phyloP scores from a whole-genome alignment of 202 grass and related monocot species.

The Zoysia matrella region DNA sequence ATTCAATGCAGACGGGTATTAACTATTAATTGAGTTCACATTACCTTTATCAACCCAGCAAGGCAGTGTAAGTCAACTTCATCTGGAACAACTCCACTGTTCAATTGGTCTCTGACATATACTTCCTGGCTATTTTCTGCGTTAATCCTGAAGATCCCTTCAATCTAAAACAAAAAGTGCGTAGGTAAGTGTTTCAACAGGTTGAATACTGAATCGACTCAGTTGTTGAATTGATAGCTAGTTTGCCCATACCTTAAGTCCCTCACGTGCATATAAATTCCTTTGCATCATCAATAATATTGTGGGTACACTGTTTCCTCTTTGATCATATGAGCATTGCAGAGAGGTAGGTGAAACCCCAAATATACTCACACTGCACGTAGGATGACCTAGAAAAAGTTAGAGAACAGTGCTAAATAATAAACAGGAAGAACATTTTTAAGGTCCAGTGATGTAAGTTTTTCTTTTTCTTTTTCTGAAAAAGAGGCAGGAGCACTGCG shows the following conservation, averaged over 20 bases:
- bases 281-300: slow-evolving; percentile 85
- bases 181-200: slow-evolving; percentile 14
- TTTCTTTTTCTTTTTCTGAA: not conserved
- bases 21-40: slow-evolving; percentile 3
- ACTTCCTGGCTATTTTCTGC: slow-evolving; percentile 85
- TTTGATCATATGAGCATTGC: slow-evolving; percentile 87
- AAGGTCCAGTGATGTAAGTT: slow-evolving; percentile 14
- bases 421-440: not conserved
- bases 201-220: slow-evolving; percentile 3
- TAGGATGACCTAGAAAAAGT: slow-evolving; percentile 10
- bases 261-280: slow-evolving; percentile 69
- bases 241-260: slow-evolving; percentile 68
- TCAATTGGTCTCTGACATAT: slow-evolving; percentile 24
- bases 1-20: not conserved
- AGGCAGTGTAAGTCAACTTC: slow-evolving; percentile 87
- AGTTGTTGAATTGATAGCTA: slow-evolving; percentile 16
- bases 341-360: slow-evolving; percentile 91
- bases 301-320: slow-evolving; percentile 86
- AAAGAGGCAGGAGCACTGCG: no score
- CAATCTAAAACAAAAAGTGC: slow-evolving; percentile 57
- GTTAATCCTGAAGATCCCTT: slow-evolving; percentile 98
- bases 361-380: slow-evolving; percentile 79
- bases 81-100: slow-evolving; percentile 68
- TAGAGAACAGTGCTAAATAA: slow-evolving; percentile 3
- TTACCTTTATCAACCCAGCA: slow-evolving; percentile 95